Evolutionary conservation across 1,139 yeast species (phyloP), one percentile per base, ranked within the genome.

Genomic region (Starmera stellimalicola): DNA sequence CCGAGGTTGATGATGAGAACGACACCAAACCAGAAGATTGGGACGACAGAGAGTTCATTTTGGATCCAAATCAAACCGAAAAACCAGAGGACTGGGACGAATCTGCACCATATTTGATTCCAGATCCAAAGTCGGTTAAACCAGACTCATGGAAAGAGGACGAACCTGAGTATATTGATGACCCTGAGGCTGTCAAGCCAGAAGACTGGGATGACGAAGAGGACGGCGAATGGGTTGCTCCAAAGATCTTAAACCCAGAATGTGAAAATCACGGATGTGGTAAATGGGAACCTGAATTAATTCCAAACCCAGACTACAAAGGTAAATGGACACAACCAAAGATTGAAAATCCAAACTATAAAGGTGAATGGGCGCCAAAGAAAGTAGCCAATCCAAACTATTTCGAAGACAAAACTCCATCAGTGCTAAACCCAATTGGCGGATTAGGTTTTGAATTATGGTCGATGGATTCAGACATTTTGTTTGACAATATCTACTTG

Each of bases 401-500:
- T 57, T 74, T 57, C 46, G 77, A 75, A 45, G 84, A 77, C 47
- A 39, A 40, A 3, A 57, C 52, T 7, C 91, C 94, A 8, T 63
- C 79, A 5, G 63, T 75, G 44, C 58, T 84, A 42, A 79, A 72
- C 46, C 70, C 76, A 27, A 73, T 87, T 46, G 91, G 87, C 18
- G 94, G 82, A 7, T 50, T 88, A 35, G 95, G 95, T 5, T 82
- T 88, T 52, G 97, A 88, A 55, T 64, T 87, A 44, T 87, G 95
- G 95, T 74, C 93, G 36, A 79, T 87, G 78, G 81, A 83, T 44
- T 65, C 68, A 30, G 72, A 79, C 34, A 71, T 84, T 33, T 48
- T 83, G 51, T 84, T 88, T 52, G 85, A 84, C 56, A 84, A 87
- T 58, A 74, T 87, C 37, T 87, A 85, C 54, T 54, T 88, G 41